These are phyloP conservation scores for Amanita fuliginea DNA, from an alignment of 768 basidiomycete genomes.

Conservation along the genomic window DNA sequence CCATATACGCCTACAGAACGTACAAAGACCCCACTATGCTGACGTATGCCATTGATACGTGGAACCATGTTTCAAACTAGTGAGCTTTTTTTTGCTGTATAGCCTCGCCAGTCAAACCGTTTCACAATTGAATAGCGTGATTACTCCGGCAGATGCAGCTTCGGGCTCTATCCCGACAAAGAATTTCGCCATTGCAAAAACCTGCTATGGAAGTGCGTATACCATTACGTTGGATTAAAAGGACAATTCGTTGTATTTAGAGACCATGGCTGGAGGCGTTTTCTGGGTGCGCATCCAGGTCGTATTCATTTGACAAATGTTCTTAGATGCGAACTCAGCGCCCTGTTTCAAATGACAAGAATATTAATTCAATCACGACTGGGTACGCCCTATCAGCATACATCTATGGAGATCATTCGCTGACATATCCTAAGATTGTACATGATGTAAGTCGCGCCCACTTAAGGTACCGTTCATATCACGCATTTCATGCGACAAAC, in stretches of 20 bases:
- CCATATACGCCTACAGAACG: constrained; percentile 35
- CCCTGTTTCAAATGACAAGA: not conserved
- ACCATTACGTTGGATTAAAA: no score
- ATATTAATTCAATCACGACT: not conserved
- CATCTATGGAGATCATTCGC: no score
- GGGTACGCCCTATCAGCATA: not conserved
- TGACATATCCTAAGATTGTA: not conserved
- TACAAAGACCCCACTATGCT: constrained; percentile 32
- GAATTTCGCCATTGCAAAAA: constrained; percentile 25
- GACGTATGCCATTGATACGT: constrained; percentile 32
- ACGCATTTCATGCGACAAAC: not conserved
- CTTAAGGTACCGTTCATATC: not conserved
- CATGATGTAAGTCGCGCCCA: not conserved
- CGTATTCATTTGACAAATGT: constrained; percentile 38
- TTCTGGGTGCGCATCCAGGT: constrained; percentile 31
- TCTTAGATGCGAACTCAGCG: constrained; percentile 12
- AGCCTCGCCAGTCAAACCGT: not conserved
- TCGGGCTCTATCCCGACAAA: constrained; percentile 29
- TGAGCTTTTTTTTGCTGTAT: constrained; percentile 15
- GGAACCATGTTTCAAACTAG: constrained; percentile 38
- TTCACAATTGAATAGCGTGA: constrained; percentile 20
- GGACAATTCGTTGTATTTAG: constrained; percentile 12
- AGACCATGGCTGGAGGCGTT: constrained; percentile 42
- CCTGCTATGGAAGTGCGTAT: constrained; percentile 32
- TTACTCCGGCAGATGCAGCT: constrained; percentile 28